A percentile compares a stretch with the other conserved stretches of the same genome.
Evolutionary conservation across 2,329 filamentous ascomycete genomes (phyloP).

Genomic region (Podosphaera xanthii): DNA sequence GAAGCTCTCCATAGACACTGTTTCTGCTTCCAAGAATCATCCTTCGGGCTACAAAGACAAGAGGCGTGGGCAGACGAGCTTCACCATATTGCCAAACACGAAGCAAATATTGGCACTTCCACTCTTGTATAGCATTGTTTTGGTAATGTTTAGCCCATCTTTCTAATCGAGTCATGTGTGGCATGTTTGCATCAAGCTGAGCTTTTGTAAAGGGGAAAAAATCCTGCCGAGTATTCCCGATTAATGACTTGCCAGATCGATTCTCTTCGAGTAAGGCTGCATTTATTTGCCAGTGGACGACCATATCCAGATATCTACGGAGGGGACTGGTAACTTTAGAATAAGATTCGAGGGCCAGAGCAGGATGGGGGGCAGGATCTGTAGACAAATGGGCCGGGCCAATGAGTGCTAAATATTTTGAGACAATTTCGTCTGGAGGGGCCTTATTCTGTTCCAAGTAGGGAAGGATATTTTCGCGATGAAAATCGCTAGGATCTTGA

Average conservation of each 20-base stretch:
- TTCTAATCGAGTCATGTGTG: constrained; percentile 12
- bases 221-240: constrained; percentile 13
- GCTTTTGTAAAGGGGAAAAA: constrained; percentile 15
- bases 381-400: constrained; percentile 30
- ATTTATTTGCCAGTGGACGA: constrained; percentile 45
- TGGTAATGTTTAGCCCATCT: constrained; percentile 6
- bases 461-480: constrained; percentile 8
- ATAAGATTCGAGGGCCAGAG: constrained; percentile 36
- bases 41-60: constrained; percentile 15
- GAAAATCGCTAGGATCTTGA: constrained; percentile 11
- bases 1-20: constrained; percentile 2
- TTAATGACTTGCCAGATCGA: constrained; percentile 17
- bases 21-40: constrained; percentile 1
- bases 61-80: constrained; percentile 22
- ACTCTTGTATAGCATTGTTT: constrained; percentile 21
- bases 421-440: constrained; percentile 3
- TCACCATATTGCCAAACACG: constrained; percentile 34
- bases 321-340: constrained; percentile 41
- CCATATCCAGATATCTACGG: constrained; percentile 38
- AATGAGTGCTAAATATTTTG: constrained; percentile 17
- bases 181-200: constrained; percentile 11
- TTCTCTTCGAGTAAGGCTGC: constrained; percentile 27
- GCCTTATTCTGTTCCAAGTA: constrained; percentile 4
- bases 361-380: constrained; percentile 29
- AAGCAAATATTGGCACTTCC: constrained; percentile 35